phyloP scores from a whole-genome alignment of 1,139 yeast genomes.

The Protomyces inouyei region DNA sequence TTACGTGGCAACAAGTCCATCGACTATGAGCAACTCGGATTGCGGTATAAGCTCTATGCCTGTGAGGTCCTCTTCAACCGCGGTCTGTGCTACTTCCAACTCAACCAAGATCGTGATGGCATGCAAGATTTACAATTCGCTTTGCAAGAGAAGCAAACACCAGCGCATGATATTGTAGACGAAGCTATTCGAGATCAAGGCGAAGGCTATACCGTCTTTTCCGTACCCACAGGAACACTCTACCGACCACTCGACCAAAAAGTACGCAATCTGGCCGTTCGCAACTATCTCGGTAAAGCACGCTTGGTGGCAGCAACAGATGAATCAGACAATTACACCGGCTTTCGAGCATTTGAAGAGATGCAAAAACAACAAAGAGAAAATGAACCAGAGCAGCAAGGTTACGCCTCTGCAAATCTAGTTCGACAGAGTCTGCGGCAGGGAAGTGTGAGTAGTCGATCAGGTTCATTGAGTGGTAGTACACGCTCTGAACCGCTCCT shows the following conservation, averaged over 20 bases:
- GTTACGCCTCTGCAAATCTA: background rate
- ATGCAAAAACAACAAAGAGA: background rate
- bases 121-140: conserved; percentile 33
- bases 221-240: conserved; percentile 29
- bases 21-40: conserved; percentile 35
- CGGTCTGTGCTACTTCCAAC: conserved; percentile 34
- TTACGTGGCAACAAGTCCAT: conserved; percentile 35
- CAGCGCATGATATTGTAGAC: conserved; percentile 34
- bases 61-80: conserved; percentile 36
- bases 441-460: background rate
- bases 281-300: conserved; percentile 28
- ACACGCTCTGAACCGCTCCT: background rate
- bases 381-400: background rate
- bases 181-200: conserved; percentile 32
- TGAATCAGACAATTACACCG: conserved; percentile 4
- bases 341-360: conserved; percentile 14
- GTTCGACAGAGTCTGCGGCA: background rate
- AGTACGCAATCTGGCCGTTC: conserved; percentile 26
- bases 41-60: conserved; percentile 34
- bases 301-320: conserved; percentile 24
- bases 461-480: background rate
- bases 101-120: conserved; percentile 32
- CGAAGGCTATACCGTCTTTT: conserved; percentile 29
- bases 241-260: conserved; percentile 30
- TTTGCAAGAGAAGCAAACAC: conserved; percentile 32